A percentile compares a stretch with the other conserved stretches of the same genome.
phyloP scores from a whole-genome alignment of 495 filamentous ascomycete genomes.

The Talaromyces liani region DNA sequence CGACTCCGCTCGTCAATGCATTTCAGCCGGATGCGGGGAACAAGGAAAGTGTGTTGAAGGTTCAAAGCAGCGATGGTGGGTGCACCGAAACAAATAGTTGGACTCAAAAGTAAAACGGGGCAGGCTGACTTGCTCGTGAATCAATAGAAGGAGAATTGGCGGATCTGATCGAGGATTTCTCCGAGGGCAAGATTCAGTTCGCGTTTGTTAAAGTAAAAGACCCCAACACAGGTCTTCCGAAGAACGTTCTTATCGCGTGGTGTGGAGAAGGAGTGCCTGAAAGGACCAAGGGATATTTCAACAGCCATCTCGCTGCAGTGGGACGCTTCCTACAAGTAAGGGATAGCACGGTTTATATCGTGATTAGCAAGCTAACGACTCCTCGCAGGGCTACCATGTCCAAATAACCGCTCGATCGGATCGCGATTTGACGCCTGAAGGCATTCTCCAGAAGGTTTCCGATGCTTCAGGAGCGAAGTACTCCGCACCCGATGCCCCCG shows the following conservation, averaged over 20 bases:
- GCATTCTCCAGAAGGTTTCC: constrained; percentile 87
- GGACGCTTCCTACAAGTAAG: constrained; percentile 80
- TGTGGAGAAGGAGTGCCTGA: constrained; percentile 98
- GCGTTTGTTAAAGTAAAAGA: constrained; percentile 96
- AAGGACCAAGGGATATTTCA: constrained; percentile 96
- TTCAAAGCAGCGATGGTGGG: constrained; percentile 82
- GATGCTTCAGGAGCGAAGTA: constrained; percentile 96
- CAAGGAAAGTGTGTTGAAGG: constrained; percentile 92
- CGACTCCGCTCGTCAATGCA: constrained; percentile 79
- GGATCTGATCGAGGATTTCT: constrained; percentile 98
- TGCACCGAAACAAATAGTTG: constrained; percentile 6
- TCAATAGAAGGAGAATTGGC: constrained; percentile 76
- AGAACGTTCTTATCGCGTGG: constrained; percentile 92
- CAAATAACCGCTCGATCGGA: constrained; percentile 93
- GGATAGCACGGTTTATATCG: constrained; percentile 2
- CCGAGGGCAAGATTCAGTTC: constrained; percentile 92
- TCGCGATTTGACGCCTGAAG: constrained; percentile 74
- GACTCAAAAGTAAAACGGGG: background rate
- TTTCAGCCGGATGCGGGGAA: constrained; percentile 75
- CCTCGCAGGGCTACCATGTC: constrained; percentile 77
- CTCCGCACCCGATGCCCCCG: constrained; percentile 51
- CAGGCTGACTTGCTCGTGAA: background rate
- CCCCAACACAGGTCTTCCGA: constrained; percentile 82
- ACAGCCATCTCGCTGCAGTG: constrained; percentile 81
- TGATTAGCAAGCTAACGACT: constrained; percentile 1